Conservation (phyloP, 176 grass and related monocot genomes). For the Themeda triandra region DNA sequence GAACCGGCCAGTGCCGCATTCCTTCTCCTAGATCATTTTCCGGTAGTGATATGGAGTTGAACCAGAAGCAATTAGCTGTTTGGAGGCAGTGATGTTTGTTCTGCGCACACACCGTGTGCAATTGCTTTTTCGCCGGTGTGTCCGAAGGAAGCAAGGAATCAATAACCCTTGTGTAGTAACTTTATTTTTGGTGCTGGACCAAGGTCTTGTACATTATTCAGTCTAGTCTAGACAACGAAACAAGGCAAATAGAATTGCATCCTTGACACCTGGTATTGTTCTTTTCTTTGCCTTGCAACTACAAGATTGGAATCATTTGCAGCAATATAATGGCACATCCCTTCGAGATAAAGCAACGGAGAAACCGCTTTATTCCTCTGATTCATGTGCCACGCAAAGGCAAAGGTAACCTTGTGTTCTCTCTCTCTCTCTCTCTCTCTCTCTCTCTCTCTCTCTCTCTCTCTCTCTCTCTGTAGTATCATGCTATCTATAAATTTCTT, state of each 20-base stretch:
- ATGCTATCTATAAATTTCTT: not conserved
- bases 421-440: not conserved
- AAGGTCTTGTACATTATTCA: not conserved
- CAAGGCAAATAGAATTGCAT: too few relatives aligned
- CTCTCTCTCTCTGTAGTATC: not conserved
- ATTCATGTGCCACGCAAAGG: slow-evolving; percentile 23
- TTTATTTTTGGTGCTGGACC: not conserved
- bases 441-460: not conserved
- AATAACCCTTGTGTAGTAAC: not conserved
- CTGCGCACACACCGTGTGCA: not conserved
- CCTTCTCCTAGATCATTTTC: too few relatives aligned
- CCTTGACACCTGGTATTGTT: not conserved
- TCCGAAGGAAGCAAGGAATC: not conserved
- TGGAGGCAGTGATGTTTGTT: too few relatives aligned
- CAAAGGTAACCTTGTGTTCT: slow-evolving; percentile 19
- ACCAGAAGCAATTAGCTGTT: too few relatives aligned
- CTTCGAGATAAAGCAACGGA: slow-evolving; percentile 1
- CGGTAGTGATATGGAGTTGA: too few relatives aligned
- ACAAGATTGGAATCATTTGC: slow-evolving; percentile 31
- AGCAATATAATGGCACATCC: not conserved
- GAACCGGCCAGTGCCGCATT: too few relatives aligned
- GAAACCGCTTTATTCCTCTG: slow-evolving; percentile 30
- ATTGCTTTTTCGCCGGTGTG: not conserved
- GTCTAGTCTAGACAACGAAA: not conserved
- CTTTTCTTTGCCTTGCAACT: slow-evolving; percentile 22